phyloP scores from a whole-genome alignment of 805 yeast genomes.

The Jamesozyma hellenica region DNA sequence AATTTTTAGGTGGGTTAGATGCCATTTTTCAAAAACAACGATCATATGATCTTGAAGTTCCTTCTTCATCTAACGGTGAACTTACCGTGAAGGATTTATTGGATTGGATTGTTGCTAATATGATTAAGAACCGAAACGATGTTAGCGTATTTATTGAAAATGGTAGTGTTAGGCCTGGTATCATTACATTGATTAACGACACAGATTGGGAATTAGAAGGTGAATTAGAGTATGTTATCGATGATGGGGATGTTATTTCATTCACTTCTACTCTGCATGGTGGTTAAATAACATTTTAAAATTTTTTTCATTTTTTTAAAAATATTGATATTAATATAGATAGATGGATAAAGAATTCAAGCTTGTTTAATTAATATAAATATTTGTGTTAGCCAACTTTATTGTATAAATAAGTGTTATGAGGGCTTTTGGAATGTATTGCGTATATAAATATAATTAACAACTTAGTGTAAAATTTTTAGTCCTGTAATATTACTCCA shows the following conservation, averaged over 20 bases:
- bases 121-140: constrained; percentile 54
- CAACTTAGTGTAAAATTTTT: too few species aligned
- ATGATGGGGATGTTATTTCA: constrained; percentile 65
- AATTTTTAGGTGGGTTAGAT: constrained; percentile 72
- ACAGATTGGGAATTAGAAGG: constrained; percentile 96
- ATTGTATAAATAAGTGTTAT: too few species aligned
- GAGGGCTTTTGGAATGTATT: too few species aligned
- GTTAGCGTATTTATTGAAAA: constrained; percentile 71
- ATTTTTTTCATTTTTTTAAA: too few species aligned
- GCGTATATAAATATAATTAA: too few species aligned
- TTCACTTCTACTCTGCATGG: constrained; percentile 94
- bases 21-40: constrained; percentile 56
- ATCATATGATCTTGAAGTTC: constrained; percentile 40
- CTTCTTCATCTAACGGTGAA: constrained; percentile 31
- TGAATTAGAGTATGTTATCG: constrained; percentile 68
- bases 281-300: constrained; percentile 58
- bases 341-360: too few species aligned
- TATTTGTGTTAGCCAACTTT: too few species aligned
- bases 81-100: constrained; percentile 42
- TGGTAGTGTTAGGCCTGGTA: constrained; percentile 81
- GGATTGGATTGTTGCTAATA: constrained; percentile 39
- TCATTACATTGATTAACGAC: constrained; percentile 81
- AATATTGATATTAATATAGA: too few species aligned
- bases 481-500: too few species aligned
- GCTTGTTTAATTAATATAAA: too few species aligned